A percentile compares a stretch with the other conserved stretches of the same genome.
Evolutionary conservation across 2,329 filamentous ascomycete species (phyloP).

Genomic region (Chaetoscypha palmicola): DNA sequence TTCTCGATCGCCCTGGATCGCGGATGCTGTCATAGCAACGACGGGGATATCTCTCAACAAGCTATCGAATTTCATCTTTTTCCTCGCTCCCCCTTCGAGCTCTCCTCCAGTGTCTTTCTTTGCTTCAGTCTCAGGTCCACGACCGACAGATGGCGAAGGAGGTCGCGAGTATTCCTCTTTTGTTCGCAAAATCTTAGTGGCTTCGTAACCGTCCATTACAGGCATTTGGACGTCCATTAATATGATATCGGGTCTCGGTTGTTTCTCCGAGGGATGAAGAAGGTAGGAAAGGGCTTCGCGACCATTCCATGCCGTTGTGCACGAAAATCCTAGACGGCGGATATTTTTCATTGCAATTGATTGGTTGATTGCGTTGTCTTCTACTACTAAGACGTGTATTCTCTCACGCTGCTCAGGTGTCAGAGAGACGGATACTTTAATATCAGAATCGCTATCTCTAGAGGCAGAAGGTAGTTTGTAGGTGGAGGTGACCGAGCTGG

Average conservation of each 20-base stretch:
- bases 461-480: no score
- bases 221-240: conserved; percentile 75
- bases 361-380: conserved; percentile 72
- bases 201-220: conserved; percentile 70
- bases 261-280: conserved; percentile 37
- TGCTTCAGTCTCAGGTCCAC: no score
- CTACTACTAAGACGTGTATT: conserved; percentile 71
- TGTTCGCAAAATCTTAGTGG: no score
- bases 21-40: conserved; percentile 75
- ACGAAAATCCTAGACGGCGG: conserved; percentile 63
- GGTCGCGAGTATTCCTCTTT: no score
- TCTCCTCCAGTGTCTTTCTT: no score
- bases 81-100: no score
- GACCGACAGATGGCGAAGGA: no score
- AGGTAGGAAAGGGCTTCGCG: conserved; percentile 73
- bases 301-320: conserved; percentile 68
- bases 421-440: no score
- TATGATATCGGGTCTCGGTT: conserved; percentile 69
- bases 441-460: no score
- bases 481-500: no score
- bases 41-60: conserved; percentile 59
- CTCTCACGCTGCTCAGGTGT: no score
- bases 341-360: conserved; percentile 72
- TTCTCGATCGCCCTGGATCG: conserved; percentile 69
- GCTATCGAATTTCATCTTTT: conserved; percentile 62